Evolutionary conservation across 108 stramenopile species (phyloP), one percentile per base, ranked within the genome.

Genomic region (Cylindrotheca fusiformis): DNA sequence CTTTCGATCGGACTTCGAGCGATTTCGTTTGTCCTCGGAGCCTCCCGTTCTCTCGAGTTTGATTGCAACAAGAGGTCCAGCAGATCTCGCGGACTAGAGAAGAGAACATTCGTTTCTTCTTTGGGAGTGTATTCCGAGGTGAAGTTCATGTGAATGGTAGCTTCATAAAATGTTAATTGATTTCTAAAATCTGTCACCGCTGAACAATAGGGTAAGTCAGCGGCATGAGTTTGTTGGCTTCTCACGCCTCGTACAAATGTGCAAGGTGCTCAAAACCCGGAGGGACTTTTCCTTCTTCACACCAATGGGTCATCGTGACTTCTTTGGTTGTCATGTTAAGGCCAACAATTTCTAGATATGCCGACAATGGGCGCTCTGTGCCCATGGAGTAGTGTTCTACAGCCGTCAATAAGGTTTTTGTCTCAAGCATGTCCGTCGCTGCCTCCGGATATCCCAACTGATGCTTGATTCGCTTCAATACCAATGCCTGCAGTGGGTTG

Each of bases 321-420:
- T 88, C 83, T 73, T 94, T 94, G 48, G 81, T 84, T 19, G 61
- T 78, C 79, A 85, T 78, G 52, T 94, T 76, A 30, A 94, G 46
- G 20, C 93, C 93, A 26, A 89, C 87, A n/a, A 89, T 66, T 48
- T 77, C 72, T 32, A 88, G 53, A 58, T 94, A 94, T 1, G 75
- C 73, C 44, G 75, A 78, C 4, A 94, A 60, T 18, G 89, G 82
- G 8, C 93, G 74, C 25, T 48, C 79, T 5, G 69, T 80, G 20
- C 93, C 93, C 93, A 94, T 94, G 14, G 80, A 65, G 55, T 94
- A 94, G 59, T 88, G 81, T 25, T 94, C 89, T 32, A 90, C 84
- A 3, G 89, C 89, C 26, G 87, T 89, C 54, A 89, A 72, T 17
- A 89, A 52, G 22, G 48, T 77, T 41, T 86, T 84, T 12, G 85